Percentiles rank a stretch among this genome's conserved stretches.
Evolutionary conservation across 2,329 filamentous ascomycete genomes (phyloP).

Genomic region (Fusarium tanahbumbuense): DNA sequence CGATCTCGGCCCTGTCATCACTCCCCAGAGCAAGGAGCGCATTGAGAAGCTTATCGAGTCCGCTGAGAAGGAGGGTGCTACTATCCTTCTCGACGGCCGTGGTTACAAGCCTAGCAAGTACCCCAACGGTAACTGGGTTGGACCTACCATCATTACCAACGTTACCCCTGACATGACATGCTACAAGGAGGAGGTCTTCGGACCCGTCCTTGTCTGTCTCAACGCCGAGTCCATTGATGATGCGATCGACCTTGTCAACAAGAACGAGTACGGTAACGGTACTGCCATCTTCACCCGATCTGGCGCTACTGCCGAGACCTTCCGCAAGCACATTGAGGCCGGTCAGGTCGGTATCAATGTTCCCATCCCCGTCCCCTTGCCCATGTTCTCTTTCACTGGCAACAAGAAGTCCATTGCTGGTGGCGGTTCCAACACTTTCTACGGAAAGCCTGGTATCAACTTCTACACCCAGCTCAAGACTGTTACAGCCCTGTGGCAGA

Average conservation of each 20-base stretch:
- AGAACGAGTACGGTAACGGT: slow-evolving; percentile 88
- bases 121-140: slow-evolving; percentile 87
- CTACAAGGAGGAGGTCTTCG: slow-evolving; percentile 88
- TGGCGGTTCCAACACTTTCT: slow-evolving; percentile 92
- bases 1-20: slow-evolving; percentile 86
- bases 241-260: slow-evolving; percentile 84
- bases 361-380: slow-evolving; percentile 77
- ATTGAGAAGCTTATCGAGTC: slow-evolving; percentile 81
- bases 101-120: slow-evolving; percentile 81
- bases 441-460: slow-evolving; percentile 89
- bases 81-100: slow-evolving; percentile 83
- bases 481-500: slow-evolving; percentile 91
- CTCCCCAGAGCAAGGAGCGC: slow-evolving; percentile 79
- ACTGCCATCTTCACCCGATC: slow-evolving; percentile 86
- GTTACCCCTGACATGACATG: slow-evolving; percentile 85
- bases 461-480: slow-evolving; percentile 99
- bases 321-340: slow-evolving; percentile 84
- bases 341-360: slow-evolving; percentile 90
- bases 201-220: slow-evolving; percentile 84
- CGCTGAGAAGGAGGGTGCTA: slow-evolving; percentile 84
- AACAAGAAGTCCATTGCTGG: slow-evolving; percentile 94
- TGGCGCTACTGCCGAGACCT: slow-evolving; percentile 79
- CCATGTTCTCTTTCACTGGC: slow-evolving; percentile 78
- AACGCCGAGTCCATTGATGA: slow-evolving; percentile 83
- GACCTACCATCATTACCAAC: slow-evolving; percentile 84